Base-by-base conservation (phyloP, 257 asterid genomes). In the Eustoma russellianum region DNA sequence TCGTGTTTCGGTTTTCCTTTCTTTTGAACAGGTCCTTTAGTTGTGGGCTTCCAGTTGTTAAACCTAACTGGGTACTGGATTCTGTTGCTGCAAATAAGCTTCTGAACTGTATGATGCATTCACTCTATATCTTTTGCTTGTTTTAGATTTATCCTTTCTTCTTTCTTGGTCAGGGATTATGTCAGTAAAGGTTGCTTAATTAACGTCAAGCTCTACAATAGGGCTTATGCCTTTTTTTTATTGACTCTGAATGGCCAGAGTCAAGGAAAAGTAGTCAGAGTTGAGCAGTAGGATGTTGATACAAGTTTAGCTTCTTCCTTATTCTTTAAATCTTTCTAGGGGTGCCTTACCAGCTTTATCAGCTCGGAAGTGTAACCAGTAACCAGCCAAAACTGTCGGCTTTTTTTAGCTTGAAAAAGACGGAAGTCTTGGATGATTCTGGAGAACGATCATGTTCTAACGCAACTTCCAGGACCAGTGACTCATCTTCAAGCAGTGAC, bases 21-120 rank as follows among this genome's bases (percentile, higher is more conserved):
- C 16, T 30, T 28, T 70, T 61, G 41, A 59, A 9, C 58, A 91
- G 98, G 94, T 82, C 96, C 43, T 91, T 91, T 74, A 91, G 98
- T 62, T 68, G 93, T 60, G 98, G 98, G 43, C 95, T 91, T 64
- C 98, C 98, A 48, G 84, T 91, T 33, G 93, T 91, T 59, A 91
- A 91, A 72, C 95, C 98, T 28, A 68, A 82, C 17, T 91, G 98
- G 98, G 77, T 91, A 63, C 55, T 84, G 74, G 98, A 84, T 65
- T 91, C 88, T 41, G 79, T 87, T 52, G 85, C 84, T 76, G 94
- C 96, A 44, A 76, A 79, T 59, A 83, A 73, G 71, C 94, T 87
- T 72, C 77, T 91, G 66, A 84, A 78, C 68, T 91, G 98, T 87
- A 79, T 70, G 96, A 74, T 66, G 16, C n/a, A 18, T 14, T 33